Evolutionary conservation across 305 asterid species (phyloP).

Genomic region (Fraxinus velutina): DNA sequence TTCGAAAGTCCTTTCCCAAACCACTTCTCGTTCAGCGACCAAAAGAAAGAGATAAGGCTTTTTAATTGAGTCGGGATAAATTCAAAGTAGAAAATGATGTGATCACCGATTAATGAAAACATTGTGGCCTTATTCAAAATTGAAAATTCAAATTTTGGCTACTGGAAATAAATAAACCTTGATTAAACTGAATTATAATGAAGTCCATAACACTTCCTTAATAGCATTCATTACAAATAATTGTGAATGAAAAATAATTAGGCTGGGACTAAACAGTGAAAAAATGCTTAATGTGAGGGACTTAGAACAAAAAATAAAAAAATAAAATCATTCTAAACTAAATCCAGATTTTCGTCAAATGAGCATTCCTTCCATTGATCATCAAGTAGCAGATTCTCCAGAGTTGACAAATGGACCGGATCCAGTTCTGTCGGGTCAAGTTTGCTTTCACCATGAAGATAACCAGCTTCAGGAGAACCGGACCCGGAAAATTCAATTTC

Average conservation of each 20-base stretch:
- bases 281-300: constrained; percentile 17
- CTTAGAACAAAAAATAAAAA: background rate
- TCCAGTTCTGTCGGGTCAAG: constrained; percentile 28
- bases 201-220: background rate
- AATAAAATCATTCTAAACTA: constrained; percentile 30
- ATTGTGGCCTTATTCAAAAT: background rate
- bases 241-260: background rate
- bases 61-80: too few species aligned
- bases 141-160: background rate
- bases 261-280: constrained; percentile 1
- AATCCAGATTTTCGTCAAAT: constrained; percentile 38
- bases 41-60: background rate
- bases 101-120: background rate
- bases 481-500: constrained; percentile 45
- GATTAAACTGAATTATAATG: background rate
- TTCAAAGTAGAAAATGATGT: background rate
- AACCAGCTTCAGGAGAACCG: constrained; percentile 38
- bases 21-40: too few species aligned
- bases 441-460: constrained; percentile 37
- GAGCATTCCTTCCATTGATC: constrained; percentile 50
- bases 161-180: too few species aligned
- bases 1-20: background rate
- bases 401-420: constrained; percentile 39
- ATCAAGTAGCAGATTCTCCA: constrained; percentile 71
- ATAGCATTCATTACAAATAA: background rate